phyloP scores from a whole-genome alignment of 768 basidiomycete species.

The Agaricus blazei region DNA sequence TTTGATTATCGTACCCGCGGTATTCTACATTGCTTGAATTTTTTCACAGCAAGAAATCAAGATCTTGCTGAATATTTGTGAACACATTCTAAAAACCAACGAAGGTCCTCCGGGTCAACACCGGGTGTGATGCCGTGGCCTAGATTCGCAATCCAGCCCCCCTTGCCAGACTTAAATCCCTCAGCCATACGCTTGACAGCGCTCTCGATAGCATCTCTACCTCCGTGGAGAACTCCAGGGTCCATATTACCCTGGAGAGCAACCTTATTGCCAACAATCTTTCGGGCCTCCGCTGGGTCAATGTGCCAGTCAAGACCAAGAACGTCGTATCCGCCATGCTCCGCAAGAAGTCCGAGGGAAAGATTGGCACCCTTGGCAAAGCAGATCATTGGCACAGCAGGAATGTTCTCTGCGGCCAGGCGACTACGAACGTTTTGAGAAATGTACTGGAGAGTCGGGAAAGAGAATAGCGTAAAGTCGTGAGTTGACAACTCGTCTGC shows the following conservation, averaged over 20 bases:
- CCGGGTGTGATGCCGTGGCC: conserved; percentile 97
- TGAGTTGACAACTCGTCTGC: conserved; percentile 88
- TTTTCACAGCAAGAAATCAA: conserved; percentile 1
- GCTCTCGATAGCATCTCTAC: conserved; percentile 77
- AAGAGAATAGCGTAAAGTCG: conserved; percentile 81
- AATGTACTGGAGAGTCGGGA: conserved; percentile 74
- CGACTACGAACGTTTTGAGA: conserved; percentile 58
- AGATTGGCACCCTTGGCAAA: conserved; percentile 94
- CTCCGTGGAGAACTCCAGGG: conserved; percentile 82
- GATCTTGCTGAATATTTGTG: conserved; percentile 65
- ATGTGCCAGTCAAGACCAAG: conserved; percentile 92
- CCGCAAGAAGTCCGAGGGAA: conserved; percentile 54
- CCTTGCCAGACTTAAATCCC: conserved; percentile 60
- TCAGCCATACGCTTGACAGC: conserved; percentile 81
- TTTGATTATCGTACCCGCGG: background rate
- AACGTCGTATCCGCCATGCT: conserved; percentile 74
- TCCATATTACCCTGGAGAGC: conserved; percentile 93
- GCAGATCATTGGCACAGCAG: conserved; percentile 75
- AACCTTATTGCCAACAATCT: conserved; percentile 53
- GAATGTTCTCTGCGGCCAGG: conserved; percentile 49
- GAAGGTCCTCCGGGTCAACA: conserved; percentile 89
- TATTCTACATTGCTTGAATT: background rate
- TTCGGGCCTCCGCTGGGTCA: conserved; percentile 67
- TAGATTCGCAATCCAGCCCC: conserved; percentile 95
- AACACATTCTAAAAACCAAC: conserved; percentile 88